Conservation (phyloP, 1,284 basidiomycete species). For the Limonomyces culmigenus region DNA sequence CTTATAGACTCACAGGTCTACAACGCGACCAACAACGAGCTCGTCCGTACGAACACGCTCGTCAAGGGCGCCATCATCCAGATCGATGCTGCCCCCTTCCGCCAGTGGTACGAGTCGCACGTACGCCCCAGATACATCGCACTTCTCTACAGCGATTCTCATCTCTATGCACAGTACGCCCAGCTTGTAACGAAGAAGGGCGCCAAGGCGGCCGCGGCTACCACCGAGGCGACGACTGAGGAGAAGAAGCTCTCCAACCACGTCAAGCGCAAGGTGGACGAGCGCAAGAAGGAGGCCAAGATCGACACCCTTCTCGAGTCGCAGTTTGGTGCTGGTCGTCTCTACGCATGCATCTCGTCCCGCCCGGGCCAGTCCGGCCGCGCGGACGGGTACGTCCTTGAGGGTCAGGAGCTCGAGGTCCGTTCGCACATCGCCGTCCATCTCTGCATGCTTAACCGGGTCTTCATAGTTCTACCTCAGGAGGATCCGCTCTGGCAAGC, state of each 20-base stretch:
- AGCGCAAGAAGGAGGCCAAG: slow-evolving; percentile 88
- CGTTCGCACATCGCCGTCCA: slow-evolving; percentile 8
- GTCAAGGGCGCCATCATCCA: slow-evolving; percentile 93
- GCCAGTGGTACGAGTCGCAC: slow-evolving; percentile 96
- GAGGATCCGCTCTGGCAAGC: slow-evolving; percentile 84
- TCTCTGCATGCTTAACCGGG: neutral
- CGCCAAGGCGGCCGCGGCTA: slow-evolving; percentile 34
- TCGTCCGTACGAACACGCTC: slow-evolving; percentile 95
- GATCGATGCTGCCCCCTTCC: slow-evolving; percentile 91
- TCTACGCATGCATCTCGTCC: slow-evolving; percentile 81
- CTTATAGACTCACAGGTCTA: slow-evolving; percentile 50
- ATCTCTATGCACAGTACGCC: slow-evolving; percentile 53
- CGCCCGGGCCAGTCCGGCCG: slow-evolving; percentile 91
- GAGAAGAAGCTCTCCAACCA: slow-evolving; percentile 81
- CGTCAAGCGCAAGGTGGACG: slow-evolving; percentile 69
- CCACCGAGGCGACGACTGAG: slow-evolving; percentile 24
- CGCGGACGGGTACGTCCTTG: slow-evolving; percentile 87
- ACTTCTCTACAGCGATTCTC: slow-evolving; percentile 5
- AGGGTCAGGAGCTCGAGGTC: slow-evolving; percentile 94
- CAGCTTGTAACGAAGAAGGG: slow-evolving; percentile 80
- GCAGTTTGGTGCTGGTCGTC: slow-evolving; percentile 78
- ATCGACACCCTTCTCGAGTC: slow-evolving; percentile 75
- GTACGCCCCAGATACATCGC: slow-evolving; percentile 29
- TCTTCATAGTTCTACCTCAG: slow-evolving; percentile 71
- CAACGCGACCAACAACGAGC: slow-evolving; percentile 97